These are phyloP conservation scores for Vigna mungo DNA, from an alignment of 306 rosid genomes.

Conservation along the genomic window DNA sequence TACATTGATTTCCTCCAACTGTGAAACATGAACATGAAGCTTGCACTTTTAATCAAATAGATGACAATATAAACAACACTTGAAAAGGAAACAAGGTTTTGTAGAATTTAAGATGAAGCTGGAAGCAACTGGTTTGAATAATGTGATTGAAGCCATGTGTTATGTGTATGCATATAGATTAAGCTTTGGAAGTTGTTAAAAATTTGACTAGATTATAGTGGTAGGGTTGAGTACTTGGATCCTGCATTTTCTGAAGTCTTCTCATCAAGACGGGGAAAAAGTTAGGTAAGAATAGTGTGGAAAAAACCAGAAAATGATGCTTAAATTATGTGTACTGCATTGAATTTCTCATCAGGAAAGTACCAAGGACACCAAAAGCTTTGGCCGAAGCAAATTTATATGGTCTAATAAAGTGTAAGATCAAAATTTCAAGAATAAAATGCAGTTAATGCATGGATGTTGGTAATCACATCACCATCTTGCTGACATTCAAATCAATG, in stretches of 20 bases:
- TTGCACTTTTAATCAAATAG: constrained; percentile 24
- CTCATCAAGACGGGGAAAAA: neutral
- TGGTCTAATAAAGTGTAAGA: neutral
- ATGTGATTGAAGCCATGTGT: neutral
- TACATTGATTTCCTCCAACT: constrained; percentile 60
- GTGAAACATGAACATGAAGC: constrained; percentile 26
- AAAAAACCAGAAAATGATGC: neutral
- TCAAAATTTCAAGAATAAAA: neutral
- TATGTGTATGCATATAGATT: neutral
- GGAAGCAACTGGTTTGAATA: neutral
- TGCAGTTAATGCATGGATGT: neutral
- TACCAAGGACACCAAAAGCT: neutral
- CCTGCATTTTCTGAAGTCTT: neutral
- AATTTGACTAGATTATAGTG: neutral
- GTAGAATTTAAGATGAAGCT: neutral
- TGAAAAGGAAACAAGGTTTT: neutral
- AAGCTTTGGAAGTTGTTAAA: neutral
- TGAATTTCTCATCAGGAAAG: neutral
- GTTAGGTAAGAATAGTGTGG: neutral
- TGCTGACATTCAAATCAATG: too few species aligned
- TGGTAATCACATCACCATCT: neutral
- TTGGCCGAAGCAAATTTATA: neutral
- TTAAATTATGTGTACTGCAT: neutral
- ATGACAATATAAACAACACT: neutral
- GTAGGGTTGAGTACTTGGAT: neutral